Conservation (phyloP, 805 yeast genomes). For the Spathaspora passalidarum region DNA sequence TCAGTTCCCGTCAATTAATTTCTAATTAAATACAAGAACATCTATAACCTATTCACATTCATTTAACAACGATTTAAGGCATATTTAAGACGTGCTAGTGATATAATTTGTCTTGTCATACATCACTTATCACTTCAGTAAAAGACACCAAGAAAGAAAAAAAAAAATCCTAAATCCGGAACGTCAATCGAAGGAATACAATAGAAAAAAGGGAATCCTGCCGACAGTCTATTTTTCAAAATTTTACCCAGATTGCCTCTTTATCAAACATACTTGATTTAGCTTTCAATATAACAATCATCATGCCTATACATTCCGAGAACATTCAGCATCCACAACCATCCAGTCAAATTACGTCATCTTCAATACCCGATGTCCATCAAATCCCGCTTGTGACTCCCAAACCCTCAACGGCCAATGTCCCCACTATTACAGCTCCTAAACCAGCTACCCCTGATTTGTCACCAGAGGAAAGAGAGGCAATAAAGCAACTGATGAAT, state of each 20-base stretch:
- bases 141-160: too few relatives aligned
- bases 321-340: slow-evolving; percentile 6
- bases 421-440: slow-evolving; percentile 4
- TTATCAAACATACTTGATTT: too few relatives aligned
- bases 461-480: slow-evolving; percentile 14
- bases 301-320: neutral
- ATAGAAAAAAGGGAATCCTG: neutral
- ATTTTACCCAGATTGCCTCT: neutral
- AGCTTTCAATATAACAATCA: neutral
- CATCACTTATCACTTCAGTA: too few relatives aligned
- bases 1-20: neutral
- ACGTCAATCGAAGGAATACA: too few relatives aligned
- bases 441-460: slow-evolving; percentile 4
- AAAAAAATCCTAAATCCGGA: too few relatives aligned
- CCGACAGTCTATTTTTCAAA: neutral
- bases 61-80: too few relatives aligned
- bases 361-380: slow-evolving; percentile 3
- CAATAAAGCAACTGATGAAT: slow-evolving; percentile 28
- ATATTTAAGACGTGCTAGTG: too few relatives aligned
- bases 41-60: too few relatives aligned
- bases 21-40: too few relatives aligned
- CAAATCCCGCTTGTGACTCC: slow-evolving; percentile 10
- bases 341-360: neutral
- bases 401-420: slow-evolving; percentile 2
- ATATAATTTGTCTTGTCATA: too few relatives aligned